Evolutionary conservation across 257 asterid species (phyloP).

Genomic region (Datura wrightii): DNA sequence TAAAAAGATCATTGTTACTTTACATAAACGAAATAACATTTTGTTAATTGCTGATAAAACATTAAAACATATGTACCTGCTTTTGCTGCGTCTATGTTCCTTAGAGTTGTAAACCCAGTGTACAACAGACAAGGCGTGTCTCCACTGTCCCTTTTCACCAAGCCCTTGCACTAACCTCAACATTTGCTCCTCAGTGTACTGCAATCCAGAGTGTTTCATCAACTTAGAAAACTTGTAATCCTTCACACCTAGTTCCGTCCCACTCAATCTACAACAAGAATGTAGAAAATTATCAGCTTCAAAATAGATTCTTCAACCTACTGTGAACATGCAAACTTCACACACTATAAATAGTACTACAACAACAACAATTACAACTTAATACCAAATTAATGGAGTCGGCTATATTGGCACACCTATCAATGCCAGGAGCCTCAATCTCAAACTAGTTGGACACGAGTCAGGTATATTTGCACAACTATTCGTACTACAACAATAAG

Average conservation of each 20-base stretch:
- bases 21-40: background rate
- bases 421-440: background rate
- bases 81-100: constrained; percentile 68
- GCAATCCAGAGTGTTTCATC: constrained; percentile 83
- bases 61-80: constrained; percentile 60
- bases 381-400: background rate
- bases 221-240: constrained; percentile 81
- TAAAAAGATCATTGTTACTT: background rate
- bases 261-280: constrained; percentile 59
- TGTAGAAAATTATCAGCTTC: background rate
- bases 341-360: background rate
- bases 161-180: constrained; percentile 82
- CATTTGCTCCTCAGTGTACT: constrained; percentile 86
- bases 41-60: background rate
- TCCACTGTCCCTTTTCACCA: constrained; percentile 82
- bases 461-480: background rate
- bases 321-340: background rate
- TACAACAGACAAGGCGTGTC: constrained; percentile 76
- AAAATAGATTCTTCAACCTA: background rate
- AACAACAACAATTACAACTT: background rate
- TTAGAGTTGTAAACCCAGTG: constrained; percentile 80
- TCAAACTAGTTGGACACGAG: background rate
- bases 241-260: constrained; percentile 59
- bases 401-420: background rate
- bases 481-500: background rate